phyloP scores from a whole-genome alignment of 495 filamentous ascomycete species.

The Tricharina praecox region DNA sequence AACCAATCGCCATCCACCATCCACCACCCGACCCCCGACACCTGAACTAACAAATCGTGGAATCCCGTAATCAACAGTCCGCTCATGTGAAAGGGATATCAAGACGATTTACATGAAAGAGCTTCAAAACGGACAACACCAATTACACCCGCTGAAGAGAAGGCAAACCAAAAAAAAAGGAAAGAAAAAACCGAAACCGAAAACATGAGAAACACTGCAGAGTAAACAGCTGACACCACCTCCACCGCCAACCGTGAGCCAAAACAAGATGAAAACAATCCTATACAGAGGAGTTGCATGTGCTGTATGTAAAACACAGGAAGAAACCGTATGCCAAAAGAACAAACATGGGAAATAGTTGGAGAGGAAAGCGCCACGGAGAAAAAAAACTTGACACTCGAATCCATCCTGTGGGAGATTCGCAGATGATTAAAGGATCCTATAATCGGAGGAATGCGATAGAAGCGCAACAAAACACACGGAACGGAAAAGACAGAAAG shows the following conservation, averaged over 20 bases:
- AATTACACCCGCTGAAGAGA: conserved; percentile 2
- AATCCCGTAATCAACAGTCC: not conserved
- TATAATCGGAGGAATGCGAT: no score
- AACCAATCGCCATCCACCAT: not conserved
- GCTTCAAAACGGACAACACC: conserved; percentile 2
- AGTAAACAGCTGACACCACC: not conserved
- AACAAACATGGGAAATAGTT: not conserved
- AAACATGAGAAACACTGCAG: not conserved
- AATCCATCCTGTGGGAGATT: not conserved
- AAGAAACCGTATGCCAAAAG: not conserved
- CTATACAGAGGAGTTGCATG: no score
- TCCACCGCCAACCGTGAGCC: not conserved
- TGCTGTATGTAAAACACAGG: not conserved
- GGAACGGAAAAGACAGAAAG: conserved; percentile 3
- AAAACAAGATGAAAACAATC: not conserved
- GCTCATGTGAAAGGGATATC: not conserved
- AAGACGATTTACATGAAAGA: not conserved
- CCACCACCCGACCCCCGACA: not conserved
- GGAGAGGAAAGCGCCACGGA: not conserved
- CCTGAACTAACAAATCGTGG: not conserved
- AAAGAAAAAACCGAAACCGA: not conserved
- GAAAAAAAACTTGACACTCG: no score
- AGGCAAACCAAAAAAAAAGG: conserved; percentile 1
- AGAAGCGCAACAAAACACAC: conserved; percentile 1
- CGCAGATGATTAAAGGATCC: conserved; percentile 17